Conservation (phyloP, 257 asterid genomes). For the Solanum phureja region DNA sequence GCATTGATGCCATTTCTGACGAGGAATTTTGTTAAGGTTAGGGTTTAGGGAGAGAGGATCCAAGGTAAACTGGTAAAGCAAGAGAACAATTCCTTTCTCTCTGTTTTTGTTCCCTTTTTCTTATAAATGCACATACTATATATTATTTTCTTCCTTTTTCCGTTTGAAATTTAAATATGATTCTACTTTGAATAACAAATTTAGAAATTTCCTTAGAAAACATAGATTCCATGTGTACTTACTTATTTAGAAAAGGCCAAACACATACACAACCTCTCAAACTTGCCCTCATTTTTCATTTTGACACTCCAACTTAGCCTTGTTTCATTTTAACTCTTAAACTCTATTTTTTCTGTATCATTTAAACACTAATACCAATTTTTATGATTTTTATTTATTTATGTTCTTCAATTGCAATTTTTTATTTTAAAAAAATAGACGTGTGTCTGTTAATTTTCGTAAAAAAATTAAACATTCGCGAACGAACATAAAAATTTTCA, state of each 20-base stretch:
- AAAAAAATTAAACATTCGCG: no score
- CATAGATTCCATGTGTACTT: neutral
- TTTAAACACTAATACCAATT: no score
- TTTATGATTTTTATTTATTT: no score
- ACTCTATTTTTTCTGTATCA: no score
- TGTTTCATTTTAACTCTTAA: no score
- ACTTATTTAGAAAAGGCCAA: neutral
- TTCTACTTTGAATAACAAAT: neutral
- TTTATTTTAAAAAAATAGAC: no score
- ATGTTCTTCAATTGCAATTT: no score
- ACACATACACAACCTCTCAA: no score
- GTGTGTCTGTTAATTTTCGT: no score
- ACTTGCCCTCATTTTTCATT: no score
- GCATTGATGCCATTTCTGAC: neutral
- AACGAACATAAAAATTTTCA: no score
- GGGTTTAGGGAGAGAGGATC: conserved; percentile 4
- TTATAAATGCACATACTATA: neutral
- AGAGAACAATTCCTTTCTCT: neutral
- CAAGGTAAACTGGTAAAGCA: neutral
- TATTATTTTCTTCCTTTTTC: neutral
- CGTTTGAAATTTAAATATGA: neutral
- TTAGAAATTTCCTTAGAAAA: neutral
- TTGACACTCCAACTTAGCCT: no score
- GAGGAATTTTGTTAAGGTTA: conserved; percentile 11
- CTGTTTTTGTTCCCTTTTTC: neutral